Evolutionary conservation across 2,329 filamentous ascomycete genomes (phyloP).

Genomic region (Gaeumannomyces sp.): DNA sequence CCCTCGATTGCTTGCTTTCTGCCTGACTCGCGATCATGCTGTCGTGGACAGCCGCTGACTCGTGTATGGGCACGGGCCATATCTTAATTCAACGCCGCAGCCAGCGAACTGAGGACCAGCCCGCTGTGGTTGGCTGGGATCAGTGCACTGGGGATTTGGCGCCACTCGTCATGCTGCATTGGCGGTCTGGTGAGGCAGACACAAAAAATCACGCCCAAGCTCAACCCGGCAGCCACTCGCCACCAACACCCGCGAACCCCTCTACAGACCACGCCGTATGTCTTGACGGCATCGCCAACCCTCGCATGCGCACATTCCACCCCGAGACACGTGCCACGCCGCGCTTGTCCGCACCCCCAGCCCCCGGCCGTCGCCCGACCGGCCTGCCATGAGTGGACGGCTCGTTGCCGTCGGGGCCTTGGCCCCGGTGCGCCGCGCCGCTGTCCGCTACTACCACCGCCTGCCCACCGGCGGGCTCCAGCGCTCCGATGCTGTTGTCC

Average conservation of each 20-base stretch:
- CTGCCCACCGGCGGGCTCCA: conserved; percentile 64
- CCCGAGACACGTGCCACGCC: background rate
- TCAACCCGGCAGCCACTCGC: background rate
- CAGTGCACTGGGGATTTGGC: background rate
- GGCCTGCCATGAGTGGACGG: conserved; percentile 60
- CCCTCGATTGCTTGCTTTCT: background rate
- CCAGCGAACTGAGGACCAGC: background rate
- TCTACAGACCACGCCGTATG: background rate
- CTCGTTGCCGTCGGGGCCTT: conserved; percentile 68
- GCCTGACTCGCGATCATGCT: background rate
- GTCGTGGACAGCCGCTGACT: background rate
- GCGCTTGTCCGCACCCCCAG: background rate
- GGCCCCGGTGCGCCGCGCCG: conserved; percentile 57
- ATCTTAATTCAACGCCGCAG: conserved; percentile 1
- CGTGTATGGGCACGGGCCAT: background rate
- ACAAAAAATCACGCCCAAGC: conserved; percentile 1
- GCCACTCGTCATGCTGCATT: conserved; percentile 11
- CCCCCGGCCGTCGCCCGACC: too few species aligned
- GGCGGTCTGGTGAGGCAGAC: background rate
- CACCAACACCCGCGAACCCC: background rate
- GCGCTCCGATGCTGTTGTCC: conserved; percentile 56
- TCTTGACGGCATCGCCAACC: background rate
- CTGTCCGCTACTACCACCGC: conserved; percentile 59
- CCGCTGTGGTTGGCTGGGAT: background rate
- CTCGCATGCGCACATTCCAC: background rate